These are phyloP conservation scores for Hypoxylon sp. DNA, from an alignment of 2,329 filamentous ascomycete species.

Conservation along the genomic window DNA sequence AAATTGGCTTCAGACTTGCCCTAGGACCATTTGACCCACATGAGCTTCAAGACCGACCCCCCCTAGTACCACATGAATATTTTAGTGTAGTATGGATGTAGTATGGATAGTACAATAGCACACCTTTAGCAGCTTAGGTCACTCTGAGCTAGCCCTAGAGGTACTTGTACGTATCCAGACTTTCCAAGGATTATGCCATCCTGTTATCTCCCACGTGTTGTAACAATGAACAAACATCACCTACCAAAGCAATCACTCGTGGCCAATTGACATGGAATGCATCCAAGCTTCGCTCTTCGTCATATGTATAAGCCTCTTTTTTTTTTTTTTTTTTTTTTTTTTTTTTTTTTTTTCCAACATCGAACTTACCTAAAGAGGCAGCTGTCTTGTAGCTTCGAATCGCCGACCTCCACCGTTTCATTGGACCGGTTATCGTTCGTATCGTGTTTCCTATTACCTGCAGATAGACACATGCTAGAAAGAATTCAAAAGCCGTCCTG, in stretches of 20 bases:
- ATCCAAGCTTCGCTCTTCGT: not conserved
- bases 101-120: no score
- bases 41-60: slow-evolving; percentile 29
- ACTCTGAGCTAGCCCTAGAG: no score
- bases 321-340: slow-evolving; percentile 4
- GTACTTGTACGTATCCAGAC: not conserved
- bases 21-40: slow-evolving; percentile 30
- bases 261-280: slow-evolving; percentile 13
- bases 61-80: slow-evolving; percentile 7
- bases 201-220: slow-evolving; percentile 28
- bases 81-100: no score
- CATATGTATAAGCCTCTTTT: slow-evolving; percentile 22
- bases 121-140: no score
- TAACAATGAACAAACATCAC: slow-evolving; percentile 24
- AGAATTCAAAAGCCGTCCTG: slow-evolving; percentile 12
- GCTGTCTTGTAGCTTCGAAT: slow-evolving; percentile 23
- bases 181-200: slow-evolving; percentile 24
- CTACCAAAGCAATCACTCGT: slow-evolving; percentile 7
- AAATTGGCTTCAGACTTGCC: slow-evolving; percentile 10
- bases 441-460: slow-evolving; percentile 35
- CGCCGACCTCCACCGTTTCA: slow-evolving; percentile 18
- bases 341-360: no score
- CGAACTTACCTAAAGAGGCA: slow-evolving; percentile 25
- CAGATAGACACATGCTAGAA: not conserved
- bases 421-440: slow-evolving; percentile 31